These are phyloP conservation scores for Lactifluus rugatus DNA, from an alignment of 768 basidiomycete species.

Conservation along the genomic window DNA sequence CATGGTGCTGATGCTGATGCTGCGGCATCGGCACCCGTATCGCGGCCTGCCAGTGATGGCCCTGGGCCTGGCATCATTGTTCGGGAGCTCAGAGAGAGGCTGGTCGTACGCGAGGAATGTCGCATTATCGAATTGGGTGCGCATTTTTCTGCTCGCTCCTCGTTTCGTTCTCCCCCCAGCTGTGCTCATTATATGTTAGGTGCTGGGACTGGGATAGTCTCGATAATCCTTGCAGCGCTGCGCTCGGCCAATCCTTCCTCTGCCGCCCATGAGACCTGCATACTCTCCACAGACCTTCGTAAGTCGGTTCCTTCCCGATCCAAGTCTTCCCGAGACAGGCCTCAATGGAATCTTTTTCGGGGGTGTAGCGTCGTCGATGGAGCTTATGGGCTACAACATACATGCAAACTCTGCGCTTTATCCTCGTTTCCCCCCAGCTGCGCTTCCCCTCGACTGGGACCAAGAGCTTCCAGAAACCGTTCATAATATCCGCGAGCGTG, in stretches of 20 bases:
- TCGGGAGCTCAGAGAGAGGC: slow-evolving; percentile 24
- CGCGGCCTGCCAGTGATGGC: not conserved
- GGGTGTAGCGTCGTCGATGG: slow-evolving; percentile 79
- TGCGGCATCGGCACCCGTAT: not conserved
- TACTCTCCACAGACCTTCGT: slow-evolving; percentile 22
- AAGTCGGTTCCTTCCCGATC: slow-evolving; percentile 8
- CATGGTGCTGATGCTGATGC: not conserved
- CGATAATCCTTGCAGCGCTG: slow-evolving; percentile 52
- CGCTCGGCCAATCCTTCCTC: slow-evolving; percentile 30
- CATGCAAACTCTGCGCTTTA: slow-evolving; percentile 33
- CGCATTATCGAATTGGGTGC: slow-evolving; percentile 64
- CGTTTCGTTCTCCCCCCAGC: not conserved
- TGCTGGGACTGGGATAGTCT: slow-evolving; percentile 77
- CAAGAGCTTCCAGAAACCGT: slow-evolving; percentile 41
- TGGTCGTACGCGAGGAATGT: slow-evolving; percentile 34
- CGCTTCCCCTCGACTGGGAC: slow-evolving; percentile 69
- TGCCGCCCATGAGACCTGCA: slow-evolving; percentile 3
- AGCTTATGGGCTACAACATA: slow-evolving; percentile 68
- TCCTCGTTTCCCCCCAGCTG: slow-evolving; percentile 22
- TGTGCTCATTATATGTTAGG: slow-evolving; percentile 35
- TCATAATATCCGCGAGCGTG: slow-evolving; percentile 21
- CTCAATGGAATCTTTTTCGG: not conserved
- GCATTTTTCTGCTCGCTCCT: slow-evolving; percentile 14
- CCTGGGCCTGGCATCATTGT: not conserved
- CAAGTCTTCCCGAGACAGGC: not conserved